Evolutionary conservation across 1,284 basidiomycete species (phyloP).

Genomic region (Peniophora sp.): DNA sequence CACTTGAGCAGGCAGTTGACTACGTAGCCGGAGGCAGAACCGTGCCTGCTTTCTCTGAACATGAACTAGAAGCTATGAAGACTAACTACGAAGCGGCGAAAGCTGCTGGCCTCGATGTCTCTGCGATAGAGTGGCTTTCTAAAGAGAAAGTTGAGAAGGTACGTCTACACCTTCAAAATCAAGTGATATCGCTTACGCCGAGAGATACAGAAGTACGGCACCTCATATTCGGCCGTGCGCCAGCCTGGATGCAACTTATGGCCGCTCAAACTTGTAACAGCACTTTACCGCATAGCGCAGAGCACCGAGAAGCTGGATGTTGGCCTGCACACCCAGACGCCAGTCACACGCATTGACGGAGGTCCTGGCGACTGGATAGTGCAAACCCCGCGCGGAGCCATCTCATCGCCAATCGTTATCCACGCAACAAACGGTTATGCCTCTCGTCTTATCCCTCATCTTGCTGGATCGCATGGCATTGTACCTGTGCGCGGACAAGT

Average conservation of each 20-base stretch:
- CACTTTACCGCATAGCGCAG: conserved; percentile 42
- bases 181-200: conserved; percentile 2
- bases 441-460: conserved; percentile 53
- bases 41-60: conserved; percentile 38
- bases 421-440: conserved; percentile 81
- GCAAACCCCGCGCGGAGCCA: conserved; percentile 49
- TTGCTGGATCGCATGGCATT: conserved; percentile 47
- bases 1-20: conserved; percentile 46
- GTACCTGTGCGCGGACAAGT: conserved; percentile 72
- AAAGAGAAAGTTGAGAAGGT: conserved; percentile 44
- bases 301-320: conserved; percentile 31
- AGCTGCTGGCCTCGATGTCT: conserved; percentile 42
- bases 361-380: conserved; percentile 36
- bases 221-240: conserved; percentile 44
- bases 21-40: conserved; percentile 54
- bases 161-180: conserved; percentile 4
- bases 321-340: conserved; percentile 60
- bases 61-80: conserved; percentile 29
- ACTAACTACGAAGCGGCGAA: conserved; percentile 48
- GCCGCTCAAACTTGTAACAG: conserved; percentile 70
- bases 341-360: conserved; percentile 40
- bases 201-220: conserved; percentile 41
- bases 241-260: conserved; percentile 59
- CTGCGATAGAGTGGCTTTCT: conserved; percentile 37
- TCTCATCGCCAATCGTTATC: conserved; percentile 53